Evolutionary conservation across 2,329 filamentous ascomycete species (phyloP).

Genomic region (Teratosphaeria pseudoeucalypti): DNA sequence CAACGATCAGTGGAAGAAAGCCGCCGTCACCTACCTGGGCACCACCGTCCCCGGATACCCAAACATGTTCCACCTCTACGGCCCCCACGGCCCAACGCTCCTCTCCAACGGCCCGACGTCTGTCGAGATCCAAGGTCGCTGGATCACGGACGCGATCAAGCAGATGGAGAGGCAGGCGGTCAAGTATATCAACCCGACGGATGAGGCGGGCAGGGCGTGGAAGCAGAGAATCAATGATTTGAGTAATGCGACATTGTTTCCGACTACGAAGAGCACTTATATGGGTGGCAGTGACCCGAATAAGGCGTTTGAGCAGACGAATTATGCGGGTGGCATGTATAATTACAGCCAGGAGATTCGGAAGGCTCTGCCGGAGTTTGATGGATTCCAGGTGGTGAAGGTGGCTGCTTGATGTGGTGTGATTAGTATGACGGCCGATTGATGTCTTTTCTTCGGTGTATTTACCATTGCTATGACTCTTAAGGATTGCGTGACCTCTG

Average conservation of each 20-base stretch:
- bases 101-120: constrained; percentile 37
- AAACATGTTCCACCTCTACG: constrained; percentile 29
- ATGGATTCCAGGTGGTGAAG: constrained; percentile 17
- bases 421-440: neutral
- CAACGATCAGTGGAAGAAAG: constrained; percentile 25
- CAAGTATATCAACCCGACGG: constrained; percentile 23
- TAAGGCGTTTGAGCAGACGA: constrained; percentile 20
- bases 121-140: constrained; percentile 35
- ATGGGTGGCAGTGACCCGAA: constrained; percentile 11
- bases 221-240: constrained; percentile 21
- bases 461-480: neutral
- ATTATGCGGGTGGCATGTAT: constrained; percentile 20
- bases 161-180: constrained; percentile 14
- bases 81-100: constrained; percentile 32
- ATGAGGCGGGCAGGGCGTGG: constrained; percentile 21
- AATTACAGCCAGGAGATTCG: constrained; percentile 21
- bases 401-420: neutral
- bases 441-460: neutral
- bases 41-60: constrained; percentile 31
- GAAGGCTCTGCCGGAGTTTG: constrained; percentile 12
- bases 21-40: constrained; percentile 33
- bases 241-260: constrained; percentile 18
- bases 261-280: constrained; percentile 19
- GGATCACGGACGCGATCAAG: constrained; percentile 33
- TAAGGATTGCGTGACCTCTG: no score